Percentiles rank a stretch among this genome's conserved stretches.
phyloP scores from a whole-genome alignment of 2,329 filamentous ascomycete genomes.

The Aspergillus clavatus region DNA sequence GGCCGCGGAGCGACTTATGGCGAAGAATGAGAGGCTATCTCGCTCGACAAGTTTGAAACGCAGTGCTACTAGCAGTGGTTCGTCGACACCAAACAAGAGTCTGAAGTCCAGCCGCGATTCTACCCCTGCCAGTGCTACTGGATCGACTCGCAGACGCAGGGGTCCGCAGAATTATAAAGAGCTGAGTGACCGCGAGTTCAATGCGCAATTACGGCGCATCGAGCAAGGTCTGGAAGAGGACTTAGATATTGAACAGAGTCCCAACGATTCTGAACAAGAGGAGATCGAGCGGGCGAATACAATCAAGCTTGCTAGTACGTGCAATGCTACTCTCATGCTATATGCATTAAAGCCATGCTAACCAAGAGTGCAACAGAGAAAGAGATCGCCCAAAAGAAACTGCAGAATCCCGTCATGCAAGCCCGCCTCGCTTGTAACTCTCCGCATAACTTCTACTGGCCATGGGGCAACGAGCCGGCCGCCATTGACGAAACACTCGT shows the following conservation, averaged over 20 bases:
- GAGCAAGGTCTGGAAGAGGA: slow-evolving; percentile 57
- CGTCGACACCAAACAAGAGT: slow-evolving; percentile 61
- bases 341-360: neutral
- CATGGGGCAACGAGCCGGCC: slow-evolving; percentile 62
- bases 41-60: slow-evolving; percentile 53
- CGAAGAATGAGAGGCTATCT: slow-evolving; percentile 28
- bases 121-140: slow-evolving; percentile 58
- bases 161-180: slow-evolving; percentile 57
- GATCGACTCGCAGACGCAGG: slow-evolving; percentile 50
- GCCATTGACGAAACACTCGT: slow-evolving; percentile 75
- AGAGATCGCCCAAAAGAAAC: slow-evolving; percentile 83
- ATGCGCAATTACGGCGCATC: slow-evolving; percentile 56
- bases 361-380: slow-evolving; percentile 53
- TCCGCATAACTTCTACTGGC: slow-evolving; percentile 95
- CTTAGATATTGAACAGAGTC: slow-evolving; percentile 36
- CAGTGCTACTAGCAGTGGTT: slow-evolving; percentile 45
- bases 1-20: slow-evolving; percentile 46
- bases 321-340: neutral
- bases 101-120: slow-evolving; percentile 68
- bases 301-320: slow-evolving; percentile 69
- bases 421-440: slow-evolving; percentile 87
- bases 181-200: slow-evolving; percentile 79
- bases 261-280: slow-evolving; percentile 49
- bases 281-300: slow-evolving; percentile 63
- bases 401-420: slow-evolving; percentile 90